Evolutionary conservation across 2,329 filamentous ascomycete genomes (phyloP).

Genomic region (Nemania sp.): DNA sequence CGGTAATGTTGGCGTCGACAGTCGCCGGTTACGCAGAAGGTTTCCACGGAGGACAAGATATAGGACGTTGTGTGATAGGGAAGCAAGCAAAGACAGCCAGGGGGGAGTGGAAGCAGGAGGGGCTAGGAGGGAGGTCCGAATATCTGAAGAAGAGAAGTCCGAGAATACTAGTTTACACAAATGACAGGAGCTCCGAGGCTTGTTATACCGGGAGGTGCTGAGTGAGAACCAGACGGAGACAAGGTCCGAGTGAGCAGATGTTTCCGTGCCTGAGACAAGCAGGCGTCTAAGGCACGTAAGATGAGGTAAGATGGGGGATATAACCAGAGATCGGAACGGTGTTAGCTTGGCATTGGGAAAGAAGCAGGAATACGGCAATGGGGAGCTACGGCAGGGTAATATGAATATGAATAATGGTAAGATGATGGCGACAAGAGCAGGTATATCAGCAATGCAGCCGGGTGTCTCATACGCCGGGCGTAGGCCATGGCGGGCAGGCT

Average conservation of each 20-base stretch:
- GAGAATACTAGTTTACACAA: slow-evolving; percentile 20
- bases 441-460: slow-evolving; percentile 33
- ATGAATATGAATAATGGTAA: too few relatives aligned
- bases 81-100: slow-evolving; percentile 7
- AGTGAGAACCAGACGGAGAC: slow-evolving; percentile 29
- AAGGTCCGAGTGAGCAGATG: slow-evolving; percentile 30
- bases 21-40: slow-evolving; percentile 39
- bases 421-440: slow-evolving; percentile 37
- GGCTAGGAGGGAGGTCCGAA: slow-evolving; percentile 37
- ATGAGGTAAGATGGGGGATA: slow-evolving; percentile 46
- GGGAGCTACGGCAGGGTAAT: slow-evolving; percentile 33
- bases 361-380: slow-evolving; percentile 27
- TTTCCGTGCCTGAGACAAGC: slow-evolving; percentile 29
- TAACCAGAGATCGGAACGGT: slow-evolving; percentile 39
- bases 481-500: slow-evolving; percentile 45
- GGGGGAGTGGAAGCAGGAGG: slow-evolving; percentile 1
- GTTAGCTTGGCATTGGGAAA: slow-evolving; percentile 44
- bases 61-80: slow-evolving; percentile 22
- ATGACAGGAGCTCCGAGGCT: slow-evolving; percentile 7
- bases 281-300: slow-evolving; percentile 37
- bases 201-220: slow-evolving; percentile 26
- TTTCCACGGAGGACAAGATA: slow-evolving; percentile 14
- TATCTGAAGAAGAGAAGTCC: slow-evolving; percentile 29
- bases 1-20: slow-evolving; percentile 31
- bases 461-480: slow-evolving; percentile 19